A percentile compares a stretch with the other conserved stretches of the same genome.
These are phyloP conservation scores for Dichotomopilus funicola DNA, from an alignment of 2,329 filamentous ascomycete species.

Conservation along the genomic window DNA sequence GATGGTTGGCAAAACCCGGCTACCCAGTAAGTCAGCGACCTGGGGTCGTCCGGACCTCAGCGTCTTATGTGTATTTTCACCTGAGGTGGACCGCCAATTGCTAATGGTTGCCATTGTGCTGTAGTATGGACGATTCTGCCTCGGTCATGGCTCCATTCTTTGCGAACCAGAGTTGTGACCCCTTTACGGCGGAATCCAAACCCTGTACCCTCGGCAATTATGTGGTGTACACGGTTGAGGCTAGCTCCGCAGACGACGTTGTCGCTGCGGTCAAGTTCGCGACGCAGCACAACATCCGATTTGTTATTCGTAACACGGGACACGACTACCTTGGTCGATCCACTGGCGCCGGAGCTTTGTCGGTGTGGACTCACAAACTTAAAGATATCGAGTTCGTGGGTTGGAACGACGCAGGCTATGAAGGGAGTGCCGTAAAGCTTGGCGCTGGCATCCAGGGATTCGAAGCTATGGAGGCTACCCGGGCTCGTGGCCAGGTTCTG, in stretches of 20 bases:
- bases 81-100: not conserved
- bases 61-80: too few species aligned
- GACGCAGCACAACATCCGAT: slow-evolving; percentile 39
- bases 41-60: not conserved
- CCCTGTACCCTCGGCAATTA: slow-evolving; percentile 42
- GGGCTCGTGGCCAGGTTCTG: slow-evolving; percentile 39
- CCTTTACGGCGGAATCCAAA: slow-evolving; percentile 28
- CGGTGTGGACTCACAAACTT: slow-evolving; percentile 34
- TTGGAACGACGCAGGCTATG: slow-evolving; percentile 30
- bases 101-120: slow-evolving; percentile 3
- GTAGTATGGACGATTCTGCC: slow-evolving; percentile 26
- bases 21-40: slow-evolving; percentile 35
- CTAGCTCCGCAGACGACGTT: slow-evolving; percentile 28
- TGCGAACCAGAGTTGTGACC: slow-evolving; percentile 36
- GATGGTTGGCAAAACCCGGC: slow-evolving; percentile 39
- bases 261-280: slow-evolving; percentile 39
- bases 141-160: slow-evolving; percentile 34
- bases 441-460: slow-evolving; percentile 48
- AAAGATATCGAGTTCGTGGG: slow-evolving; percentile 27
- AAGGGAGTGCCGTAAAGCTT: slow-evolving; percentile 46
- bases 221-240: slow-evolving; percentile 35
- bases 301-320: slow-evolving; percentile 47
- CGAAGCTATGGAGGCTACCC: slow-evolving; percentile 45
- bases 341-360: slow-evolving; percentile 32
- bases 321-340: slow-evolving; percentile 40